Evolutionary conservation across 257 asterid species (phyloP).

Genomic region (Gynochthodes officinalis): DNA sequence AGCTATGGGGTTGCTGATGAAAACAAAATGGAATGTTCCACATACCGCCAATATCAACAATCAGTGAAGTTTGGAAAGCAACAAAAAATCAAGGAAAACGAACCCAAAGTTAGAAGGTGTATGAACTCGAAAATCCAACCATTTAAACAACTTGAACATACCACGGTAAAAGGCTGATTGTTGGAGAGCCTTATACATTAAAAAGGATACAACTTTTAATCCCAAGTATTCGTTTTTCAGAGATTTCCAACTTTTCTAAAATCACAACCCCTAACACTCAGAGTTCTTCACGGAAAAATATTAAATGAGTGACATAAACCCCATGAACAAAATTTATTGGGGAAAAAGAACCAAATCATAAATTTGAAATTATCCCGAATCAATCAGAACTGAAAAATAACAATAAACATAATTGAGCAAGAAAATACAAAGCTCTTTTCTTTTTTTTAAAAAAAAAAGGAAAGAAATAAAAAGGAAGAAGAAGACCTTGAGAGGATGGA

Average conservation of each 20-base stretch:
- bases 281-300: no score
- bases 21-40: background rate
- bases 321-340: no score
- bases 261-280: background rate
- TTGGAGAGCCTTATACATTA: background rate
- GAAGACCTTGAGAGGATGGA: constrained; percentile 89
- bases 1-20: background rate
- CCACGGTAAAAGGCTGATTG: background rate
- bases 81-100: background rate
- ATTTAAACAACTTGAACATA: background rate
- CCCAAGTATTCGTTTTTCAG: background rate
- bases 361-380: no score
- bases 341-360: no score
- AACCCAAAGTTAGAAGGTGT: background rate
- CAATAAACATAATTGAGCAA: background rate
- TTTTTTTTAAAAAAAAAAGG: background rate
- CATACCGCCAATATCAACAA: no score
- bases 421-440: background rate
- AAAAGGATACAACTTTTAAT: background rate
- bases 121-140: background rate
- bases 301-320: no score
- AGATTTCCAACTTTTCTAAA: background rate
- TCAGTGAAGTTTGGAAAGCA: background rate
- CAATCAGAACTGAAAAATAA: background rate
- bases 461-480: background rate